Evolutionary conservation across 2,329 filamentous ascomycete species (phyloP).

Genomic region (Nemania sp.): DNA sequence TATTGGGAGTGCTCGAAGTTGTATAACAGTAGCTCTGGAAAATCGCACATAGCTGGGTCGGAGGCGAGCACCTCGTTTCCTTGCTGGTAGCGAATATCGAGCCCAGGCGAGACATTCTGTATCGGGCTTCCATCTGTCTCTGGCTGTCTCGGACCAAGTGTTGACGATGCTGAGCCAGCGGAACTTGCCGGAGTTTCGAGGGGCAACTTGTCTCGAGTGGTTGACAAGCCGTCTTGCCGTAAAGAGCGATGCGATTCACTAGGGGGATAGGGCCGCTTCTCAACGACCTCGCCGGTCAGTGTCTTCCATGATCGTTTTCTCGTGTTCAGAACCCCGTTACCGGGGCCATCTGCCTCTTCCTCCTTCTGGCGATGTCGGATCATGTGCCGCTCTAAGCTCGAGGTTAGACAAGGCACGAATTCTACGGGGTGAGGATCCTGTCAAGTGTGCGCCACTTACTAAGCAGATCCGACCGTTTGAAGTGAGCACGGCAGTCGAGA

Average conservation of each 20-base stretch:
- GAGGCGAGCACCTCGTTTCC: conserved; percentile 14
- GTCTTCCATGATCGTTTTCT: conserved; percentile 62
- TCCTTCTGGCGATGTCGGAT: conserved; percentile 57
- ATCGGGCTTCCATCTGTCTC: background rate
- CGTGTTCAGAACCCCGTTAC: conserved; percentile 56
- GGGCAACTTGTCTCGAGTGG: conserved; percentile 18
- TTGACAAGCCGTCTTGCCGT: background rate
- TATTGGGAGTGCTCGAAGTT: conserved; percentile 40
- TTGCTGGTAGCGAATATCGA: conserved; percentile 4
- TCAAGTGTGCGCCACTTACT: conserved; percentile 45
- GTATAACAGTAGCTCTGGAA: conserved; percentile 4
- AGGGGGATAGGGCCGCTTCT: conserved; percentile 42
- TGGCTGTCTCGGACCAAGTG: background rate
- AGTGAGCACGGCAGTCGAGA: conserved; percentile 62
- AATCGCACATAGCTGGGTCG: conserved; percentile 27
- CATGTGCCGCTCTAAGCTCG: conserved; percentile 59
- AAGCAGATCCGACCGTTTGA: conserved; percentile 63
- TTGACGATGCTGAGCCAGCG: background rate
- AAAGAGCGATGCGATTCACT: background rate
- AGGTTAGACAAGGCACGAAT: background rate
- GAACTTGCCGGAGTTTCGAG: conserved; percentile 20
- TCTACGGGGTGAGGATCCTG: background rate
- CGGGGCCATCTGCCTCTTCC: conserved; percentile 57
- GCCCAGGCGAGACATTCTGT: background rate
- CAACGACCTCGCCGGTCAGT: conserved; percentile 56